phyloP scores from a whole-genome alignment of 2,329 filamentous ascomycete species.

The Aspergillus floridensis region DNA sequence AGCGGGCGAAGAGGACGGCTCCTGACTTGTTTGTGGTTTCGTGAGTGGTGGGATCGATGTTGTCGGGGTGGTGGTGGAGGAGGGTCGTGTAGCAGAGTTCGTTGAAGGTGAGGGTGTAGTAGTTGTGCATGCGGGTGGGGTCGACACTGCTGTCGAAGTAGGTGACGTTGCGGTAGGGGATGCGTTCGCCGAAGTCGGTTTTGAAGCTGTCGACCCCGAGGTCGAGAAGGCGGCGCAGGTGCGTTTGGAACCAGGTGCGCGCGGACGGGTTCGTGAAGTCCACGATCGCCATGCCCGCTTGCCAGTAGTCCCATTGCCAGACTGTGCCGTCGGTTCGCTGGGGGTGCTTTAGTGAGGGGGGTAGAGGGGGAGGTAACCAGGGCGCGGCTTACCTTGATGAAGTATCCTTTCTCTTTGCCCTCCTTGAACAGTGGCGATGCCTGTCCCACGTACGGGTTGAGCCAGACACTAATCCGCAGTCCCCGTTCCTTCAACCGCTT shows the following conservation, averaged over 20 bases:
- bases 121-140: slow-evolving; percentile 70
- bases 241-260: slow-evolving; percentile 61
- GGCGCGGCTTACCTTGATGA: slow-evolving; percentile 52
- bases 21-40: slow-evolving; percentile 17
- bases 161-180: slow-evolving; percentile 62
- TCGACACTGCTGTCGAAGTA: slow-evolving; percentile 44
- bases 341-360: neutral
- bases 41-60: too few relatives aligned
- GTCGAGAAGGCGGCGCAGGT: slow-evolving; percentile 64
- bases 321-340: slow-evolving; percentile 64
- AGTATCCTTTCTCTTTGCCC: slow-evolving; percentile 62
- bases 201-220: slow-evolving; percentile 70
- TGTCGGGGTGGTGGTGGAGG: slow-evolving; percentile 48
- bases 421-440: slow-evolving; percentile 64
- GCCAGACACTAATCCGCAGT: slow-evolving; percentile 71
- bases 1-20: slow-evolving; percentile 62
- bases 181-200: slow-evolving; percentile 72
- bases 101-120: slow-evolving; percentile 73
- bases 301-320: slow-evolving; percentile 77
- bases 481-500: slow-evolving; percentile 61
- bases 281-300: slow-evolving; percentile 71
- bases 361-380: neutral
- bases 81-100: slow-evolving; percentile 66
- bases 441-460: slow-evolving; percentile 72
- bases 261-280: slow-evolving; percentile 73